Percentiles rank a stretch among this genome's conserved stretches.
phyloP scores from a whole-genome alignment of 179 eudicot genomes.

The Spergularia azorica region DNA sequence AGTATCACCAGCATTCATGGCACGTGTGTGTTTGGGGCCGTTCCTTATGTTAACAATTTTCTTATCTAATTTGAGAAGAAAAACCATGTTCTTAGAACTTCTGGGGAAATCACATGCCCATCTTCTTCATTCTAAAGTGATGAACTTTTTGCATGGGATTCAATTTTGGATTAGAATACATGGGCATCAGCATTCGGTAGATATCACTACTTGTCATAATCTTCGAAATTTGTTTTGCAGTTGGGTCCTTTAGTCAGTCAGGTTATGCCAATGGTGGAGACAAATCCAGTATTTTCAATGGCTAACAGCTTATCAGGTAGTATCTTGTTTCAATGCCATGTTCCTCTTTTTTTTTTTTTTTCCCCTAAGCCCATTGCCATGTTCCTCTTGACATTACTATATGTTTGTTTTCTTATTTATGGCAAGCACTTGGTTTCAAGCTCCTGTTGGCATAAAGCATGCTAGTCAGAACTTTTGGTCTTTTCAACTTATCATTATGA shows the following conservation, averaged over 20 bases:
- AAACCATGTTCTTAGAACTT: too few relatives aligned
- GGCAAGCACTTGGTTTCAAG: neutral
- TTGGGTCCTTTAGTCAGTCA: conserved; percentile 86
- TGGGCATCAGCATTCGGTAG: neutral
- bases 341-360: conserved; percentile 12
- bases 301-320: conserved; percentile 75
- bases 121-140: too few relatives aligned
- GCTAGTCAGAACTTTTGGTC: neutral
- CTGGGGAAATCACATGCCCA: too few relatives aligned
- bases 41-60: too few relatives aligned
- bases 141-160: too few relatives aligned
- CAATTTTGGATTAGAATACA: too few relatives aligned
- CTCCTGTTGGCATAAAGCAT: neutral
- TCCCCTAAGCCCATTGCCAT: neutral
- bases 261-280: conserved; percentile 77
- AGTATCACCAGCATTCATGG: too few relatives aligned
- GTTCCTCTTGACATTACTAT: neutral
- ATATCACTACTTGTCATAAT: neutral
- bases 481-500: too few relatives aligned
- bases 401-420: neutral
- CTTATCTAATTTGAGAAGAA: too few relatives aligned
- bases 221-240: conserved; percentile 46
- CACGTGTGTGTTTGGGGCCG: too few relatives aligned
- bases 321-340: neutral
- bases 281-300: conserved; percentile 76